Evolutionary conservation across 1,139 yeast species (phyloP).

Genomic region (Meyerozyma elateridarum): DNA sequence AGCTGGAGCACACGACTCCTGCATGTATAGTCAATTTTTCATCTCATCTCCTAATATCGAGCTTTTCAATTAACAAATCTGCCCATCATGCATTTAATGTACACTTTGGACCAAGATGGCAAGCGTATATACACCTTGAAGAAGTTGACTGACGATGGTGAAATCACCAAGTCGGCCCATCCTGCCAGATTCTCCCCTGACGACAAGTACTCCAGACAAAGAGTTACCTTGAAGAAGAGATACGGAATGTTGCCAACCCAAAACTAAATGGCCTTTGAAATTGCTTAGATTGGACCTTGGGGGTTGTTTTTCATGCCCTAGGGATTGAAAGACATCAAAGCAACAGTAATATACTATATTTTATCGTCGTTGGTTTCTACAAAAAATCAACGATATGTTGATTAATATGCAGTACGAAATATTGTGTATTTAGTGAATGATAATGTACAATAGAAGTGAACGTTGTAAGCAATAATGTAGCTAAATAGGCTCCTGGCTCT

Average conservation of each 20-base stretch:
- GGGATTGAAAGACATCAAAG: too few relatives aligned
- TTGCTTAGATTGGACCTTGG: too few relatives aligned
- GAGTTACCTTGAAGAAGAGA: slow-evolving; percentile 97
- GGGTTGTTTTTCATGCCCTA: too few relatives aligned
- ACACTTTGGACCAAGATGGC: slow-evolving; percentile 90
- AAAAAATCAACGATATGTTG: too few relatives aligned
- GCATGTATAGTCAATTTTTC: not conserved
- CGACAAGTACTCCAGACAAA: slow-evolving; percentile 97
- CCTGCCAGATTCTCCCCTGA: slow-evolving; percentile 99
- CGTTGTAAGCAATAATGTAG: too few relatives aligned
- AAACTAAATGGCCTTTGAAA: slow-evolving; percentile 33
- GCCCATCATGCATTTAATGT: slow-evolving; percentile 91
- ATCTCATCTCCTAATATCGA: slow-evolving; percentile 3
- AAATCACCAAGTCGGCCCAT: slow-evolving; percentile 97
- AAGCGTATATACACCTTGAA: slow-evolving; percentile 91
- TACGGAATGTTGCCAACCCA: slow-evolving; percentile 86
- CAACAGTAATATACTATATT: too few relatives aligned
- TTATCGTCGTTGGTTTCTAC: too few relatives aligned
- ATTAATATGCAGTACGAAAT: too few relatives aligned
- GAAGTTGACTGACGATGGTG: slow-evolving; percentile 77
- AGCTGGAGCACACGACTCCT: slow-evolving; percentile 3
- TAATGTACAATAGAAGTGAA: slow-evolving; percentile 2
- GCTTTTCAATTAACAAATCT: too few relatives aligned
- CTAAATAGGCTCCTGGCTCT: slow-evolving; percentile 51
- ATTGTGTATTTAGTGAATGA: not conserved